Percentiles rank a stretch among this genome's conserved stretches.
These are phyloP conservation scores for Cyberlindnera mycetangii DNA, from an alignment of 805 yeast species.

Conservation along the genomic window DNA sequence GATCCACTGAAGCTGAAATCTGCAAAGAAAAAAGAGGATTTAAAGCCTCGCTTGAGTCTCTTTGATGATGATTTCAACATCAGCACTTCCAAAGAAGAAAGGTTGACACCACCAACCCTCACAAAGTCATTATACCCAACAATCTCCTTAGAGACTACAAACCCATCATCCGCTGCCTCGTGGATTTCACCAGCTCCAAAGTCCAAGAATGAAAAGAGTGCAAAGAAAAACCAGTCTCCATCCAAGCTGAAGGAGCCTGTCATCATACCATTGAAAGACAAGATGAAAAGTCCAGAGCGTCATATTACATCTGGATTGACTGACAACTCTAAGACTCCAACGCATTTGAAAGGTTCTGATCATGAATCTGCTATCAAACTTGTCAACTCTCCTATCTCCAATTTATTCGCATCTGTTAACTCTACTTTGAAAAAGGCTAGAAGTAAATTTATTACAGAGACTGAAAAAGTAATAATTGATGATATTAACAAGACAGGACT, in stretches of 20 bases:
- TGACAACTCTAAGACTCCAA: background rate
- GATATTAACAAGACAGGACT: constrained; percentile 6
- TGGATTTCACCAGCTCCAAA: constrained; percentile 11
- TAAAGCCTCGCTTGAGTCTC: constrained; percentile 18
- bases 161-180: constrained; percentile 8
- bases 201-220: background rate
- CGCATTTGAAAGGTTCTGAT: constrained; percentile 11
- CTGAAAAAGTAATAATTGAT: constrained; percentile 11
- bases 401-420: constrained; percentile 25
- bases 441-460: constrained; percentile 21
- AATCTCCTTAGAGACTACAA: constrained; percentile 10
- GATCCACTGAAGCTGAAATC: constrained; percentile 31
- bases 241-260: constrained; percentile 7
- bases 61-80: constrained; percentile 12
- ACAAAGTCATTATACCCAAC: constrained; percentile 22
- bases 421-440: constrained; percentile 25
- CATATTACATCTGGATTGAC: background rate
- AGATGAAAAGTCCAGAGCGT: constrained; percentile 3
- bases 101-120: constrained; percentile 8
- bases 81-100: constrained; percentile 13
- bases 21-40: constrained; percentile 16
- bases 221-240: constrained; percentile 8
- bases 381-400: constrained; percentile 25
- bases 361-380: constrained; percentile 6
- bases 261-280: constrained; percentile 1